Evolutionary conservation across 2,329 filamentous ascomycete genomes (phyloP), one percentile per base, ranked within the genome.

Genomic region (Cercospora zeae-maydis): DNA sequence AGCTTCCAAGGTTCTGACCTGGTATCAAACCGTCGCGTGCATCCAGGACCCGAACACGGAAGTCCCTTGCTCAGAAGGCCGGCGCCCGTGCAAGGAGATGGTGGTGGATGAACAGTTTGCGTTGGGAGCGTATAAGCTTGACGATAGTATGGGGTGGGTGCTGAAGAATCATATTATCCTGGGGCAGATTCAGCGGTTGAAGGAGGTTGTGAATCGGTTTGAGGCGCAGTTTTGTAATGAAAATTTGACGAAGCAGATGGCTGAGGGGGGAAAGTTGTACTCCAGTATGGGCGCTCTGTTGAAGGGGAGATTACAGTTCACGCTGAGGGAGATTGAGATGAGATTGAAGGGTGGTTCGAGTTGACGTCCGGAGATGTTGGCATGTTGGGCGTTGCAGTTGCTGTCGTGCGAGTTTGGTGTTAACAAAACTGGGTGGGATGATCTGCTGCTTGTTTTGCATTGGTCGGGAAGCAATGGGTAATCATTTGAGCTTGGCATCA

Each of bases 141-240:
- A 67, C 30, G 66, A 64, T 21, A 51, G 58, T 21, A 60, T 63
- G 39, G 59, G 62, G 27, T 65, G 64, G 62, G 53, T 59, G 7
- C 42, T 68, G 1, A 66, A 64, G 58, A 64, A 68, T 52, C 66
- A 66, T 24, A 63, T 68, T 39, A 62, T 66, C 16, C 47, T 64
- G 30, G 66, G 62, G 11, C 66, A 68, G 11, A 34, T 68, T 34
- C 64, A 66, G 42, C 55, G 61, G n/a, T 31, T 68, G 24, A 64
- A 47, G 31, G 64, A 66, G 4, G 51, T 63, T 33, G 52, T 66
- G 14, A 11, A 37, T 24, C 52, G 34, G 2, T 67, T 58, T 24
- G 39, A 65, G 31, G 42, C 53, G 19, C 47, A 56, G 16, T 63
- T 59, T 27, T 63, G 61, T 14, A 39, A 21, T n/a, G 47, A 62